phyloP scores from a whole-genome alignment of 2,329 filamentous ascomycete genomes.

The Aspergillus chevalieri region DNA sequence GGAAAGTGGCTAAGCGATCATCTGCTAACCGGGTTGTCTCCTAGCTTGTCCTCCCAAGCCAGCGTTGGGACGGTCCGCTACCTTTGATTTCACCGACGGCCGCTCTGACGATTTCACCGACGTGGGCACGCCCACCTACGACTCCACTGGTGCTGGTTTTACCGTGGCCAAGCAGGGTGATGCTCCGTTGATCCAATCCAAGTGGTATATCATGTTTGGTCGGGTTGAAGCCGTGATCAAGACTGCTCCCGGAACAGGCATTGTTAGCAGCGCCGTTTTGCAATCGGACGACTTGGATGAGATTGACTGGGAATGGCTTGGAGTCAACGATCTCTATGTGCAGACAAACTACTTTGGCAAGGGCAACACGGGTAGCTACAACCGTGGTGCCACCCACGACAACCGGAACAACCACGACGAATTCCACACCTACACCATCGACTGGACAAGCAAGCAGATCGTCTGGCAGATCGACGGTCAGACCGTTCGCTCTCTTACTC shows the following conservation, averaged over 20 bases:
- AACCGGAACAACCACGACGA: slow-evolving; percentile 61
- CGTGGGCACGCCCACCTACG: slow-evolving; percentile 65
- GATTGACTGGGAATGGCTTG: slow-evolving; percentile 96
- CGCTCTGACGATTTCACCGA: slow-evolving; percentile 71
- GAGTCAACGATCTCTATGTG: slow-evolving; percentile 67
- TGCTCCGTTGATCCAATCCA: slow-evolving; percentile 74
- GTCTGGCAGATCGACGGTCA: slow-evolving; percentile 78
- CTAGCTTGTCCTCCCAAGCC: slow-evolving; percentile 66
- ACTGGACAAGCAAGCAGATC: slow-evolving; percentile 83
- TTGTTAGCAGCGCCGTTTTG: slow-evolving; percentile 86
- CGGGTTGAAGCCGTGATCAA: slow-evolving; percentile 80
- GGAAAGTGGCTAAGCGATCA: not conserved
- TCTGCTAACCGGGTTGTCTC: slow-evolving; percentile 4
- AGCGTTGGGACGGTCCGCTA: slow-evolving; percentile 74
- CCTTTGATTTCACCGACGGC: slow-evolving; percentile 76
- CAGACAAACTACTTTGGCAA: slow-evolving; percentile 98
- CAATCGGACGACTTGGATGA: slow-evolving; percentile 91
- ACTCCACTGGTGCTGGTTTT: slow-evolving; percentile 70
- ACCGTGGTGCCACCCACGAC: slow-evolving; percentile 75
- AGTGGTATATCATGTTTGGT: slow-evolving; percentile 99
- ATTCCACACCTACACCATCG: slow-evolving; percentile 82
- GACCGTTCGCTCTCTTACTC: slow-evolving; percentile 68
- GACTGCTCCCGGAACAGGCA: slow-evolving; percentile 79
- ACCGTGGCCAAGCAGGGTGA: slow-evolving; percentile 73
- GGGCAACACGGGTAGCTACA: slow-evolving; percentile 76